These are phyloP conservation scores for Chloranthus sessilifolius DNA, from an alignment of 164 flowering plant genomes.

Conservation along the genomic window DNA sequence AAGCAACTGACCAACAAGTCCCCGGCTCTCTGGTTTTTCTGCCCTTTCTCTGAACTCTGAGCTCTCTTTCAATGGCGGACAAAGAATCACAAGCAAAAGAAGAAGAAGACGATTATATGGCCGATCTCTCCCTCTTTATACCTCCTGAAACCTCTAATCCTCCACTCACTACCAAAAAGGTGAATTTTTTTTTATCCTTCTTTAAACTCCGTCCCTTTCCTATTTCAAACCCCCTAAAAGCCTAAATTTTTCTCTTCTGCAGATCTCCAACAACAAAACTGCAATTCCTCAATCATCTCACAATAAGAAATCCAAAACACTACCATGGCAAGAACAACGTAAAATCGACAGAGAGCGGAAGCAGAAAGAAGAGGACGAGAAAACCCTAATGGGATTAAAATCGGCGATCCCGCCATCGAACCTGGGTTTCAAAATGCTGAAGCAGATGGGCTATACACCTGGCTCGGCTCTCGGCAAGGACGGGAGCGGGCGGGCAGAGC, in stretches of 20 bases:
- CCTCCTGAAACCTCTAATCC: constrained; percentile 44
- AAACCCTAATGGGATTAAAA: constrained; percentile 51
- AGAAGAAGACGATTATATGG: constrained; percentile 87
- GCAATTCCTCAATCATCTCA: constrained; percentile 15
- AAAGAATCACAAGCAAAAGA: constrained; percentile 9
- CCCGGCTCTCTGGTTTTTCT: not conserved
- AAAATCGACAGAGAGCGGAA: constrained; percentile 51
- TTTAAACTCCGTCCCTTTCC: not conserved
- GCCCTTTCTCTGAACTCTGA: not conserved
- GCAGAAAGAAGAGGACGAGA: constrained; percentile 70
- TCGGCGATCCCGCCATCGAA: constrained; percentile 79
- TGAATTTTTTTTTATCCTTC: too few relatives aligned
- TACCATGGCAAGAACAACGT: constrained; percentile 59
- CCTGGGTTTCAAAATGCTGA: constrained; percentile 81
- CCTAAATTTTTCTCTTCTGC: constrained; percentile 8
- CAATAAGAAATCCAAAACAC: constrained; percentile 20
- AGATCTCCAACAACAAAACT: constrained; percentile 25
- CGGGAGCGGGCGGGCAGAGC: constrained; percentile 63
- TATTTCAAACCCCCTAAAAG: not conserved
- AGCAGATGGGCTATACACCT: constrained; percentile 91
- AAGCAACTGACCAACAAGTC: not conserved
- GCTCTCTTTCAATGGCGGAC: constrained; percentile 27
- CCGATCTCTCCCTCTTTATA: constrained; percentile 74
- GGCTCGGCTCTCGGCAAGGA: constrained; percentile 72
- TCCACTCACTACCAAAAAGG: constrained; percentile 31